Evolutionary conservation across 2,329 filamentous ascomycete species (phyloP).

Genomic region (Didymella pinodella): DNA sequence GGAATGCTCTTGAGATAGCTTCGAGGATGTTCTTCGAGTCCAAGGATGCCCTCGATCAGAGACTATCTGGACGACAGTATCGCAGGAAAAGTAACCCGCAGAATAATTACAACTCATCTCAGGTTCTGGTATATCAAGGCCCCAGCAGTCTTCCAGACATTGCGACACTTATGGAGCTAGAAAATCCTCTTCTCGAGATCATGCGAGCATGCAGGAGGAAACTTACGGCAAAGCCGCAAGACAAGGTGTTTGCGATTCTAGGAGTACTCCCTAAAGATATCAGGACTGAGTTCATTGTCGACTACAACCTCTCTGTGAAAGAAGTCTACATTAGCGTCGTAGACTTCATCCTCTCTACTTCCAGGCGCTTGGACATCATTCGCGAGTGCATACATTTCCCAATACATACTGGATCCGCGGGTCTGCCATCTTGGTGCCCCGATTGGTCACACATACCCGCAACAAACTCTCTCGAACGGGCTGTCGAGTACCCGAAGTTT

Average conservation of each 20-base stretch:
- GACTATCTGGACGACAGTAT: no score
- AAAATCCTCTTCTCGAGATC: neutral
- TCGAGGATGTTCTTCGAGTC: no score
- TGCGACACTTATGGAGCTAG: no score
- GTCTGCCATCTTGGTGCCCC: constrained; percentile 5
- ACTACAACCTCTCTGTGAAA: constrained; percentile 1
- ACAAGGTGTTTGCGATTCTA: constrained; percentile 3
- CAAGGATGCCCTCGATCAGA: no score
- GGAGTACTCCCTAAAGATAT: neutral
- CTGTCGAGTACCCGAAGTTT: neutral
- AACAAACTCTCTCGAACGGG: neutral
- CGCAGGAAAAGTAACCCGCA: neutral
- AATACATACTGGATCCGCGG: neutral
- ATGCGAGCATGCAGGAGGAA: constrained; percentile 1
- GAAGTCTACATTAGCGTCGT: neutral
- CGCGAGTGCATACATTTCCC: constrained; percentile 7
- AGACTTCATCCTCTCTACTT: neutral
- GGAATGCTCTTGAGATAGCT: no score
- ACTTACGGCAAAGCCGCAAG: neutral
- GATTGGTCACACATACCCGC: constrained; percentile 5
- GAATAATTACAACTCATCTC: neutral
- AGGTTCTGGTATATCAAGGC: neutral
- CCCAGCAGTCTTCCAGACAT: neutral
- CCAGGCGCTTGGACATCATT: neutral
- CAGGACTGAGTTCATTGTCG: neutral